Conservation (phyloP, 2,329 filamentous ascomycete species). For the Microcyclospora tardicrescens region DNA sequence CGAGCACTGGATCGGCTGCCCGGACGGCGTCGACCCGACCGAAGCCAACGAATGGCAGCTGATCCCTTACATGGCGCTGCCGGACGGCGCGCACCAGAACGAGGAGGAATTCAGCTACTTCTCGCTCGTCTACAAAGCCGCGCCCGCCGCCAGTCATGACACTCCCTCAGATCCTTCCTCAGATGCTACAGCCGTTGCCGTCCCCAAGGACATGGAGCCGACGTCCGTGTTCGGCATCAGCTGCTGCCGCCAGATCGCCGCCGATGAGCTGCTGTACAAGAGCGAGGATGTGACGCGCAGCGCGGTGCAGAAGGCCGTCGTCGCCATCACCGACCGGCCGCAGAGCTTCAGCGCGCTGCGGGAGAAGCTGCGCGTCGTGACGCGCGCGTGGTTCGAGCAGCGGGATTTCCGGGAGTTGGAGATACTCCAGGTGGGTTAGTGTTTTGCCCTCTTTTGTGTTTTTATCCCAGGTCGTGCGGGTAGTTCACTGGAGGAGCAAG, state of each 20-base stretch:
- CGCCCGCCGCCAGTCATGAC: neutral
- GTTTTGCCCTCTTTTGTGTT: neutral
- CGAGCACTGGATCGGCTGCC: constrained; percentile 73
- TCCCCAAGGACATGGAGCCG: constrained; percentile 18
- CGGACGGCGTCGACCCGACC: constrained; percentile 65
- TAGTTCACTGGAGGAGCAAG: too few relatives aligned
- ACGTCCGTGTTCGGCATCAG: constrained; percentile 76
- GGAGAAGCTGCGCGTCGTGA: constrained; percentile 80
- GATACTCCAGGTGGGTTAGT: constrained; percentile 51
- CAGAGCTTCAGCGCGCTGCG: constrained; percentile 82
- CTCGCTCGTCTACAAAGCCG: constrained; percentile 49
- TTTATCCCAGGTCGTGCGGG: neutral
- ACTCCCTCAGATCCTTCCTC: too few relatives aligned
- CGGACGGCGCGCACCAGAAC: constrained; percentile 87
- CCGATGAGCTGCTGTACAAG: constrained; percentile 60
- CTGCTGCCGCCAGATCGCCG: constrained; percentile 83
- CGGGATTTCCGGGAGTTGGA: constrained; percentile 84
- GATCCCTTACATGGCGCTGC: constrained; percentile 91
- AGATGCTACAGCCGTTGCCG: too few relatives aligned
- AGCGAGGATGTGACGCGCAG: constrained; percentile 88
- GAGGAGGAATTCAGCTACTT: constrained; percentile 98
- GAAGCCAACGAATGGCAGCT: constrained; percentile 78
- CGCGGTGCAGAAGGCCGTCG: constrained; percentile 94
- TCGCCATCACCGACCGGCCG: constrained; percentile 84
- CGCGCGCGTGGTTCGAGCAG: constrained; percentile 92